Base-by-base conservation (phyloP, 2,329 filamentous ascomycete genomes). In the Aspergillus pseudotamarii region DNA sequence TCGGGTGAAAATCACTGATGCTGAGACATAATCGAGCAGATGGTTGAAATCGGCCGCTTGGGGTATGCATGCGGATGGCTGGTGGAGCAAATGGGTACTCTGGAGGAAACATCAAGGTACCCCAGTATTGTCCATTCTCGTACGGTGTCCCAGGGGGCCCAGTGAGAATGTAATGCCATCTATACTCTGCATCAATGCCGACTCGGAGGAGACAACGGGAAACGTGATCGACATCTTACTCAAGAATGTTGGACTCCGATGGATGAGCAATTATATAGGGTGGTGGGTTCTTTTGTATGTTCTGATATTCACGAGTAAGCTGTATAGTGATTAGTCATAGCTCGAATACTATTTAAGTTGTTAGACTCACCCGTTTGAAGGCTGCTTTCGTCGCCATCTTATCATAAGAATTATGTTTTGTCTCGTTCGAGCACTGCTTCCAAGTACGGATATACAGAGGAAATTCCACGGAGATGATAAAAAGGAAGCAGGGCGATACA, bases 51-150 rank as follows among this genome's bases (percentile, higher is more conserved):
- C 95, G 92, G 63, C 95, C 95, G 14, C 91, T 94, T 1, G 95
- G 95, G 0, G 95, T 99, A 83, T 98, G 95, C 95, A 99, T 99
- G 75, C 94, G 93, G 79, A 99, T 99, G 2, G 95, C 93, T 5
- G 95, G 95, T 36, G 95, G 95, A 14, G 94, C 94, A 79, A 97
- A 99, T 30, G 95, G 95, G 77, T 99, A 99, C 83, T 97, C 94
- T 10, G 94, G 88, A 19, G 95, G 95, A 79, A 99, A 99, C 68
- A 96, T 89, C 57, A 99, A 85, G 1, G 94, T 97, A 55, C 95
- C 95, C 95, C 95, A 99, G 83, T 98, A 99, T 79, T 99, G 95
- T 53, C 95, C 95, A 74, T 90, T 89, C 72, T 96, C 88, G 78
- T 99, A 99, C 2, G 95, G 94, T 0, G 95, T 99, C 64, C 94